Conservation (phyloP, 2,329 filamentous ascomycete species). For the Penicillium sp. region DNA sequence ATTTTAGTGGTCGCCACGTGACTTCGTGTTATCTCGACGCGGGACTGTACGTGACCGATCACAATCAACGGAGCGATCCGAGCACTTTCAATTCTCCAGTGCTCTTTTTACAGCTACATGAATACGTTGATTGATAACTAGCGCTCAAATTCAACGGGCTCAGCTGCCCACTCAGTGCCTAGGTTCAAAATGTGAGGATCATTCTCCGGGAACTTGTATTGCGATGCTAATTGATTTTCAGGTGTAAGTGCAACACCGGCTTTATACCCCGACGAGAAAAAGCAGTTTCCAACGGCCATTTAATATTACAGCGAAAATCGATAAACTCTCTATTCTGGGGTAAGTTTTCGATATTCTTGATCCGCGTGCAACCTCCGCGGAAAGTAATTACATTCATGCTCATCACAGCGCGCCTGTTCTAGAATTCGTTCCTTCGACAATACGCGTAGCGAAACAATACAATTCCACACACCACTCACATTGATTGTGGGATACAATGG, state of each 20-base stretch:
- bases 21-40: constrained; percentile 25
- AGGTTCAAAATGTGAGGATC: constrained; percentile 21
- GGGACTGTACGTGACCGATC: constrained; percentile 19
- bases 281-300: constrained; percentile 1
- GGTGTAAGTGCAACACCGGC: constrained; percentile 32
- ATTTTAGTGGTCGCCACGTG: constrained; percentile 20
- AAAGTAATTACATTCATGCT: neutral
- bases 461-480: constrained; percentile 86
- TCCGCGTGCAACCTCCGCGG: constrained; percentile 1
- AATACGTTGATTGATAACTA: neutral
- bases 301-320: constrained; percentile 66
- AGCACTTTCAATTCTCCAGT: constrained; percentile 2
- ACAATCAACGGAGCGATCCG: constrained; percentile 15
- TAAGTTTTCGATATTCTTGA: constrained; percentile 29
- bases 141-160: neutral
- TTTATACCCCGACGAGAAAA: neutral
- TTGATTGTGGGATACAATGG: constrained; percentile 97
- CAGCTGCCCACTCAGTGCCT: neutral
- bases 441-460: constrained; percentile 70
- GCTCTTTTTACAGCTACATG: neutral
- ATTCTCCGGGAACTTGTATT: neutral
- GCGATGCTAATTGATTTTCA: constrained; percentile 20
- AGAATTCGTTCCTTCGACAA: constrained; percentile 84
- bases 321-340: constrained; percentile 84
- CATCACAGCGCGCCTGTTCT: constrained; percentile 3